phyloP scores from a whole-genome alignment of 768 basidiomycete species.

The Austroboletus eburneus region DNA sequence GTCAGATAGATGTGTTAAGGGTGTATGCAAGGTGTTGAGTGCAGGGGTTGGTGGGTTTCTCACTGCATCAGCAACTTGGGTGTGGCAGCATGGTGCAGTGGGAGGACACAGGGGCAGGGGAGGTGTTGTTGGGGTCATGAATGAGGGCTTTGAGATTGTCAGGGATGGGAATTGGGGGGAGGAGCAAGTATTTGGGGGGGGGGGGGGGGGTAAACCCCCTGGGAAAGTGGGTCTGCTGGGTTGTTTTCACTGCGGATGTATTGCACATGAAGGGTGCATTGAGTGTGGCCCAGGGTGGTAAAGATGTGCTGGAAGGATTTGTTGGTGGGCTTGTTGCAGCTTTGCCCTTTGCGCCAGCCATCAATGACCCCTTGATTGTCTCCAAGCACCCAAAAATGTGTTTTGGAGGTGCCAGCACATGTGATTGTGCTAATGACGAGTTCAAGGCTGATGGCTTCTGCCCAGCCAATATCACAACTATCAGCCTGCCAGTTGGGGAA shows the following conservation, averaged over 20 bases:
- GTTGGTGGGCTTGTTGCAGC: conserved; percentile 28
- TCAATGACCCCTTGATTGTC: conserved; percentile 37
- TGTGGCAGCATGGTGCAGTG: too few species aligned
- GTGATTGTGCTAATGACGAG: conserved; percentile 30
- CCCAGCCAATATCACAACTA: conserved; percentile 42
- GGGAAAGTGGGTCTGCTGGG: background rate
- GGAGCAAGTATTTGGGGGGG: background rate
- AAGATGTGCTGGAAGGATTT: conserved; percentile 27
- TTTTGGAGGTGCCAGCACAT: background rate
- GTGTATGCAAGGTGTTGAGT: too few species aligned
- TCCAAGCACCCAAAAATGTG: conserved; percentile 3
- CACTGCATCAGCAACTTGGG: background rate
- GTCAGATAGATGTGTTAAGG: too few species aligned
- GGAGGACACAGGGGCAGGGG: too few species aligned
- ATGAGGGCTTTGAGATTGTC: background rate
- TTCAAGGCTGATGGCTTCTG: conserved; percentile 42
- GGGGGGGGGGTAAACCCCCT: background rate
- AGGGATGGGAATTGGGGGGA: background rate
- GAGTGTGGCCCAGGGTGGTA: background rate
- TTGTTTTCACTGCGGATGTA: background rate
- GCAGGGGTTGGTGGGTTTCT: too few species aligned
- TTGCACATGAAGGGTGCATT: background rate
- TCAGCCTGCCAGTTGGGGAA: background rate
- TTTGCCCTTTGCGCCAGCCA: conserved; percentile 31
- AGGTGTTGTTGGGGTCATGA: background rate